Base-by-base conservation (phyloP, 805 yeast genomes). In the Cyberlindnera subsufficiens region DNA sequence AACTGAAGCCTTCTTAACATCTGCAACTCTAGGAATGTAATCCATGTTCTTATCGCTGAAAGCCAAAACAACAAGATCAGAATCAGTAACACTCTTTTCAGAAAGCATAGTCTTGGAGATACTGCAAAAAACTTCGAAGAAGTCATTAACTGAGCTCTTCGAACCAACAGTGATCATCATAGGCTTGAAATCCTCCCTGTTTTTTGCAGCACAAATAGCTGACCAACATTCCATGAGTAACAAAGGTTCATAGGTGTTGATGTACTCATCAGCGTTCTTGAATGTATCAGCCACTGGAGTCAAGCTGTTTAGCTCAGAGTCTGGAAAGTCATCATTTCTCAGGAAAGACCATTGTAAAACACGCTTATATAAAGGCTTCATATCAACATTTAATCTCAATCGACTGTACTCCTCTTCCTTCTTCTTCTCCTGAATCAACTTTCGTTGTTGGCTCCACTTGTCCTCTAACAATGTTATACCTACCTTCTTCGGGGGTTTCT, bases 201-300 rank as follows among this genome's bases (percentile, higher is more conserved):
- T 78, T 48, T 84, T 80, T 0, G 93, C 79, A 5, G 86, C 72
- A 50, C 80, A 82, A 22, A 93, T 75, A 0, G 87, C 84, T 56
- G 90, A 96, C 97, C 98, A 95, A 49, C 96, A 86, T 64, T 93
- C 99, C 33, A 91, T 64, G 58, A 90, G 65, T 35, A 93, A 66
- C 35, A 93, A 68, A 0, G 99, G 99, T 51, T 82, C 86, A 61
- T 87, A 83, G 1, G 76, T 71, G 30, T 69, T 67, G 38, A 75
- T 75, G 56, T 95, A 93, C 3, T 84, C 88, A n/a, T 65, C 67
- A 5, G 80, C 78, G 39, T 75, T 66, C 0, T 54, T 44, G 56
- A 86, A 93, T 2, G 63, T 54, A 50, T 79, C 79, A 25, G 75
- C 74, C 6, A 86, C 82, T 3, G 47, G 37, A 22, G 19, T 22